Evolutionary conservation across 2,329 filamentous ascomycete genomes (phyloP), one percentile per base, ranked within the genome.

Genomic region (Colletotrichum neosansevieriae): DNA sequence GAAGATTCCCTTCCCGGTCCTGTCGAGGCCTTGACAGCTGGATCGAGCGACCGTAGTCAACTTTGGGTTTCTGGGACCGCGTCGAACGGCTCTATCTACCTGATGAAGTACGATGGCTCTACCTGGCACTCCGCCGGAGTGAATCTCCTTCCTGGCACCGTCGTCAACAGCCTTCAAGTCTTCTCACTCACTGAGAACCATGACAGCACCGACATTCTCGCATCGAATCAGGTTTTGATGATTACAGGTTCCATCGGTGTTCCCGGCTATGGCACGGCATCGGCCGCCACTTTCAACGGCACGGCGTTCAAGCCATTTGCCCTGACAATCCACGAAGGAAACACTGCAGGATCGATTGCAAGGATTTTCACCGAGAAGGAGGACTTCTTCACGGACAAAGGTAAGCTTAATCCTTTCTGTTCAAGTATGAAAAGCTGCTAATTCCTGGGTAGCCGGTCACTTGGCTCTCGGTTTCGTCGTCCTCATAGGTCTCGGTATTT

Each of bases 211-310:
- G 80, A 87, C 42, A 82, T 94, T 6, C 80, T 99, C 15, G 85
- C 89, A 58, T 80, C 86, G 17, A 84, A 89, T 70, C 89, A 96
- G 76, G 86, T 89, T 4, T 87, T 99, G 40, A 86, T 99, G 80
- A 83, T 98, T 57, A 93, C 93, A n/a, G 96, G 96, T 44, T 88
- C 91, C 60, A 88, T 99, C 72, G 86, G 89, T 71, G 85, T 98
- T 17, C 88, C 91, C 0, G 82, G 83, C 56, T 94, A 94, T 76
- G 94, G 95, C 67, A 91, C 90, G 65, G 93, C 92, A 6, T 97
- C 95, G 13, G 94, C 93, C 9, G 95, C 91, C 7, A 83, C 98
- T 32, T 99, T 92, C 82, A 93, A 98, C 75, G 96, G 96, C 74
- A 93, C 90, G 11, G 82, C 84, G 3, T 89, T 95, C 76, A 84